A percentile compares a stretch with the other conserved stretches of the same genome.
These are phyloP conservation scores for Flaveria brownii DNA, from an alignment of 129 eudicot genomes.

Conservation along the genomic window DNA sequence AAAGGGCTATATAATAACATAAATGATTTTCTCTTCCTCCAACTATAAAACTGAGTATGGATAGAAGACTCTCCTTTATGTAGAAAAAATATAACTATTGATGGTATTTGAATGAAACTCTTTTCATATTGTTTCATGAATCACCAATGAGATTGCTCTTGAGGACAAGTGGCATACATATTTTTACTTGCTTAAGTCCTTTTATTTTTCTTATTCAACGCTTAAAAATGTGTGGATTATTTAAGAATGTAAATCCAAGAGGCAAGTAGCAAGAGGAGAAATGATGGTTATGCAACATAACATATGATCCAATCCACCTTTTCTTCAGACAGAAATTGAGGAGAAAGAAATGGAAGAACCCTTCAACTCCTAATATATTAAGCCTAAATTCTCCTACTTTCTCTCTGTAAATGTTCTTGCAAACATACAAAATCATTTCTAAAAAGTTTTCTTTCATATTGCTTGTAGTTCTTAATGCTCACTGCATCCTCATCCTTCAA, in stretches of 20 bases:
- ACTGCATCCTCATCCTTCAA: conserved; percentile 38
- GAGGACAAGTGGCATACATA: no score
- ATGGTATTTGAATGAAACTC: no score
- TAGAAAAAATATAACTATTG: no score
- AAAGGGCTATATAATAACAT: no score
- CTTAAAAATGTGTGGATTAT: neutral
- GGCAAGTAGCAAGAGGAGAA: neutral
- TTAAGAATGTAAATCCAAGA: neutral
- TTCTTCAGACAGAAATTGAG: conserved; percentile 23
- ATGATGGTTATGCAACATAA: neutral
- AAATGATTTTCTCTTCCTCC: no score
- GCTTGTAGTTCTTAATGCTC: conserved; percentile 42
- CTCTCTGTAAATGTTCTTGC: conserved; percentile 26
- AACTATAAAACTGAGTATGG: no score
- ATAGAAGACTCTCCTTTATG: no score
- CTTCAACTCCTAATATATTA: conserved; percentile 12
- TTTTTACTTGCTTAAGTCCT: no score
- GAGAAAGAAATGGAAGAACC: conserved; percentile 28
- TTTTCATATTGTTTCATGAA: no score
- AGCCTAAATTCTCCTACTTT: conserved; percentile 9
- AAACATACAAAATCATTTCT: conserved; percentile 3
- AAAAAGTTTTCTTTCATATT: neutral
- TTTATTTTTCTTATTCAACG: neutral
- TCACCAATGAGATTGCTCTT: no score
- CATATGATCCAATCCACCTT: conserved; percentile 33